Evolutionary conservation across 164 flowering plant species (phyloP).

Genomic region (Piper longum): DNA sequence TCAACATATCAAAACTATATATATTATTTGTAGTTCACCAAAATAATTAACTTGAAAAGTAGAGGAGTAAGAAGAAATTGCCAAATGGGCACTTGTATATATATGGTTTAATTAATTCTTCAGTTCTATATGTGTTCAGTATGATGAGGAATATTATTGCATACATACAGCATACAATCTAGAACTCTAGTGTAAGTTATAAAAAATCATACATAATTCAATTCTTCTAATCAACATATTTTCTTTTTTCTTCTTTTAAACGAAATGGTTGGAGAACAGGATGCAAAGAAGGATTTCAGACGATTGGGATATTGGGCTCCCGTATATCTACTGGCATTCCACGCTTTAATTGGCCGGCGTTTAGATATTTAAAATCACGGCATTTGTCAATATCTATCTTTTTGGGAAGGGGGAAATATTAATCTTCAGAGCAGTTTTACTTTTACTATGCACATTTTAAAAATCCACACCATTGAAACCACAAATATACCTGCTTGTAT

Average conservation of each 20-base stretch:
- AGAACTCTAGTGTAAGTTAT: no score
- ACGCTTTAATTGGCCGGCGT: slow-evolving; percentile 42
- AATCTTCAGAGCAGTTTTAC: no score
- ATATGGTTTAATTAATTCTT: no score
- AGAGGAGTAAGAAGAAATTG: no score
- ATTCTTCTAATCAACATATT: slow-evolving; percentile 2
- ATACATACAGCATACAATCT: no score
- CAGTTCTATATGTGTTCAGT: no score
- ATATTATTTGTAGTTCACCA: neutral
- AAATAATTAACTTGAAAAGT: no score
- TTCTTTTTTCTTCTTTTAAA: slow-evolving; percentile 5
- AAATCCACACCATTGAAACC: neutral
- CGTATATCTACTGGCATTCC: slow-evolving; percentile 40
- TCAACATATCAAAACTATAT: neutral
- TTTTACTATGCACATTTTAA: neutral
- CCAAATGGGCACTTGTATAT: no score
- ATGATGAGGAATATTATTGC: no score
- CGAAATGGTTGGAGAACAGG: slow-evolving; percentile 36
- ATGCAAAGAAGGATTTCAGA: slow-evolving; percentile 26
- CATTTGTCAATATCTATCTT: slow-evolving; percentile 8
- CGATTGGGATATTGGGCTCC: slow-evolving; percentile 48
- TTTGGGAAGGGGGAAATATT: neutral
- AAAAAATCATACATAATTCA: neutral
- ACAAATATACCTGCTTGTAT: neutral
- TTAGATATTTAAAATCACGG: slow-evolving; percentile 10